Evolutionary conservation across 176 grass and related monocot genomes (phyloP), one percentile per base, ranked within the genome.

Genomic region (Aechmea fasciata): DNA sequence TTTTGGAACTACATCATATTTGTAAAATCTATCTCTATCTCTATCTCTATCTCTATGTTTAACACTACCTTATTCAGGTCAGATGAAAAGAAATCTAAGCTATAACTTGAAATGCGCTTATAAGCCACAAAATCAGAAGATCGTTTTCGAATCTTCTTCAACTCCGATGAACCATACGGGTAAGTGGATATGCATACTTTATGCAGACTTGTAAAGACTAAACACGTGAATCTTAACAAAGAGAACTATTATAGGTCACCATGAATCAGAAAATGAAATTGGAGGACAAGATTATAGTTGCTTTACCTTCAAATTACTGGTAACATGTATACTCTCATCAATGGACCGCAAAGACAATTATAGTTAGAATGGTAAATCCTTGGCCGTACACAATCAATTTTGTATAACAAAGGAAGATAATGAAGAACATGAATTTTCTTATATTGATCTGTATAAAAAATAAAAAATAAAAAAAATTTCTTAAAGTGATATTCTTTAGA

Each of bases 401-500:
- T 61, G 55, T 61, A 9, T 19, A 61, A 15, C 9, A 18, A 61
- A 59, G 15, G 13, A 20, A 61, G 13, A 61, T 61, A 17, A 20
- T 18, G 17, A 18, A 22, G 15, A 61, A 61, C 15, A 61, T 22
- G 55, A 61, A 5, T 61, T 57, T 61, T 61, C 55, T n/a, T 22
- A 61, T 61, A 1, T 22, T 7, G 5, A 41, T 41, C 33, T 41
- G 6, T 7, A 41, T 41, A 19, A n/a, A 9, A 9, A 9, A n/a
- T 23, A 23, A 23, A 23, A 23, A n/a, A n/a, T n/a, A 19, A 79
- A 50, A 64, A 2, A 72, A 64, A 53, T n/a, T 73, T 63, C 82
- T 71, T 79, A 96, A 88, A 1, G 88, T 78, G 24, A 96, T 88
- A 55, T 84, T 89, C 73, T 91, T 96, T 48, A 96, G 83, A 47